Percentiles rank a stretch among this genome's conserved stretches.
Conservation (phyloP, 1,284 basidiomycete species). For the Inonotus hispidus region DNA sequence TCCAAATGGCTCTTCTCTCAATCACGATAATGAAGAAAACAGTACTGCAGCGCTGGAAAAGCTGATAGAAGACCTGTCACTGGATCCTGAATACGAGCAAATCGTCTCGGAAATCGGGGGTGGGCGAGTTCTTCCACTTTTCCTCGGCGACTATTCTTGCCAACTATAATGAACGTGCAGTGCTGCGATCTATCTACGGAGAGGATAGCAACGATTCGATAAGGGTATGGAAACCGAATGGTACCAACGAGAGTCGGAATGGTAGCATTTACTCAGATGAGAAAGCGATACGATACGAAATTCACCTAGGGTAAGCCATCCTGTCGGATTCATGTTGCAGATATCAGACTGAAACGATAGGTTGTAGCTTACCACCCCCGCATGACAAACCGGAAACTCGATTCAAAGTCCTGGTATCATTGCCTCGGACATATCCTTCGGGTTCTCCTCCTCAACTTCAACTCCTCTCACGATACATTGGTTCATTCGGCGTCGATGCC, state of each 20-base stretch:
- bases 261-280: constrained; percentile 20
- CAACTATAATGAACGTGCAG: constrained; percentile 34
- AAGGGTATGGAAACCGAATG: constrained; percentile 9
- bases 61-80: constrained; percentile 42
- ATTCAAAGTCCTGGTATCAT: constrained; percentile 66
- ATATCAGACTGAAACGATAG: constrained; percentile 22
- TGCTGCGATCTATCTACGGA: constrained; percentile 82
- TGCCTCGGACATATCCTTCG: constrained; percentile 69
- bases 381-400: constrained; percentile 43
- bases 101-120: constrained; percentile 67
- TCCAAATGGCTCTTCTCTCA: neutral
- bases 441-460: constrained; percentile 76
- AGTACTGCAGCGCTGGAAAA: constrained; percentile 34
- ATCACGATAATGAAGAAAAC: constrained; percentile 15
- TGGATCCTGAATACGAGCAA: constrained; percentile 45
- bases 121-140: constrained; percentile 29
- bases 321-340: constrained; percentile 19
- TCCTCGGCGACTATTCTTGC: constrained; percentile 21
- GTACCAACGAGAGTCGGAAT: constrained; percentile 11
- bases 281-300: constrained; percentile 61
- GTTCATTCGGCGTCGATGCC: constrained; percentile 69
- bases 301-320: constrained; percentile 39
- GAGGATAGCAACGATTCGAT: constrained; percentile 37
- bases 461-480: constrained; percentile 81
- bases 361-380: constrained; percentile 46